Base-by-base conservation (phyloP, 768 basidiomycete genomes). In the Multifurca ochricompacta region DNA sequence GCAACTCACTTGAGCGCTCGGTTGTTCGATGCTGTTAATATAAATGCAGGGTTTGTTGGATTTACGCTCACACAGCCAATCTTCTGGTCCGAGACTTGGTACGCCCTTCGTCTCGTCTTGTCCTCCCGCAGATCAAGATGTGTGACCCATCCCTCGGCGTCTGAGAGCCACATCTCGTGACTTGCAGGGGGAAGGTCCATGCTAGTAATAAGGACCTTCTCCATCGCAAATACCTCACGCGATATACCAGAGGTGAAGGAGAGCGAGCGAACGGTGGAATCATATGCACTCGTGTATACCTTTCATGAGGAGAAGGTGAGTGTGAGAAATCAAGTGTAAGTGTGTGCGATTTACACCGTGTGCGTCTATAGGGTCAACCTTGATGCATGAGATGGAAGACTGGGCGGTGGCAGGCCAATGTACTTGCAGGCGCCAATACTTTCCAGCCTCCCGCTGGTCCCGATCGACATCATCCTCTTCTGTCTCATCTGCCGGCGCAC, bases 101-200 rank as follows among this genome's bases (percentile, higher is more conserved):
- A 89, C 68, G 84, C 73, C 40, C 77, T 73, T 5, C 76, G 74
- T 32, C 77, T 77, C 1, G 74, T 73, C 43, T 74, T 71, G 63
- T 70, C 68, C 34, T 87, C 77, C 14, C 90, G 82, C 34, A 91
- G 69, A 66, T 92, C 90, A 19, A 87, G 68, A 58, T 88, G 89
- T 6, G 85, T 87, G 4, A 80, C 72, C 21, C 87, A 84, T 14
- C 90, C 90, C 6, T 68, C 59, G 3, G 71, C 75, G 65, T 92
- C 90, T 1, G 87, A 87, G 49, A 91, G 76, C 90, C 90, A 92
- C 77, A 92, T 78, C 64, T 91, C 88, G 46, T 84, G 72, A 0
- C 90, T 89, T 3, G 71, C 70, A 0, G 83, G 80, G 0, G 78
- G 68, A 11, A 89, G 62, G 58, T 92, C 90, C 47, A 91, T 72